Percentiles rank a stretch among this genome's conserved stretches.
Evolutionary conservation across 2,329 filamentous ascomycete species (phyloP).

Genomic region (Albifimbria verrucaria): DNA sequence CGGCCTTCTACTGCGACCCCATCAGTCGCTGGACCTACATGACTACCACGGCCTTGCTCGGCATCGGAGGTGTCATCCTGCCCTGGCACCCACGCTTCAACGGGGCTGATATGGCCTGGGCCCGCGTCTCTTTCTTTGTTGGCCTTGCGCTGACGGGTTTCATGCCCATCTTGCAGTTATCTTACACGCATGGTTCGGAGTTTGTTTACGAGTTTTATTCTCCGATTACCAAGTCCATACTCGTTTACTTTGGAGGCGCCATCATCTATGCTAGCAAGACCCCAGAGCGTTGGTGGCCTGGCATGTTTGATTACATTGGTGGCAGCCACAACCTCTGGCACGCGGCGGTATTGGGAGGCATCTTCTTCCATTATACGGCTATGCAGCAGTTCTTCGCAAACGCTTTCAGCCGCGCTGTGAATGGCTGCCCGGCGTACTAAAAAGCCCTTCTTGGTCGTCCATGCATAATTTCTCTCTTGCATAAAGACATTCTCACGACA

Average conservation of each 20-base stretch:
- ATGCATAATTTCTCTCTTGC: background rate
- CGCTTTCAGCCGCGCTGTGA: conserved; percentile 67
- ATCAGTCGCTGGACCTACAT: conserved; percentile 85
- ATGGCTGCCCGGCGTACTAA: conserved; percentile 54
- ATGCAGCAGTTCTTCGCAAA: conserved; percentile 92
- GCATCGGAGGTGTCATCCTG: conserved; percentile 82
- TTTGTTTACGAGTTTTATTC: conserved; percentile 91
- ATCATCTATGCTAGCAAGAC: conserved; percentile 87
- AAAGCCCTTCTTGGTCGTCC: background rate
- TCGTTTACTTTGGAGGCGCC: conserved; percentile 83
- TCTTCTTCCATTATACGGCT: conserved; percentile 93
- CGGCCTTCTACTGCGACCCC: conserved; percentile 97
- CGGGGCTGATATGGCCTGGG: conserved; percentile 86
- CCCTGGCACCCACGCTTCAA: conserved; percentile 98
- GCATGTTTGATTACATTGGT: conserved; percentile 91
- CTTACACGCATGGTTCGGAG: conserved; percentile 68
- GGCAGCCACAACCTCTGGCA: conserved; percentile 99
- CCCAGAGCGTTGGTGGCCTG: conserved; percentile 89
- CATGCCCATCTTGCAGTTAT: conserved; percentile 81
- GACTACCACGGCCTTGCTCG: conserved; percentile 72
- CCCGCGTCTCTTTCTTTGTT: conserved; percentile 87
- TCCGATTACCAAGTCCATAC: conserved; percentile 77
- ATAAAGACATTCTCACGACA: background rate
- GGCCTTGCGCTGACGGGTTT: conserved; percentile 85
- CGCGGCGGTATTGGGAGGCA: conserved; percentile 87